A percentile compares a stretch with the other conserved stretches of the same genome.
Evolutionary conservation across 495 filamentous ascomycete species (phyloP).

Genomic region (Bombardia bombarda): DNA sequence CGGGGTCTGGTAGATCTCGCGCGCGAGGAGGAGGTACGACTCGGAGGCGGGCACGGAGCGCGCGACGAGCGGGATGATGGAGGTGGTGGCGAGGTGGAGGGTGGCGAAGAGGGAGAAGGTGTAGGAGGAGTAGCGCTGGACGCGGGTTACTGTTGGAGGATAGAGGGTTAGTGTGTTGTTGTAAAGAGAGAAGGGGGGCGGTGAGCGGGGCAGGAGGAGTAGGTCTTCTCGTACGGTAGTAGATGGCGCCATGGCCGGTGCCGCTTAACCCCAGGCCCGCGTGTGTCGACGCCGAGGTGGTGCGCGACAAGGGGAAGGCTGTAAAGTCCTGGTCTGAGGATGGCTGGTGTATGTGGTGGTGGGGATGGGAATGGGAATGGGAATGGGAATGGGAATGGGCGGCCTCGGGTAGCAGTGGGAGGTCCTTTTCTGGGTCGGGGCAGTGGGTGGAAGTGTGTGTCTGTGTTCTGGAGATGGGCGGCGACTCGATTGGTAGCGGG

Average conservation of each 20-base stretch:
- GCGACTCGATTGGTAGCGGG: conserved; percentile 67
- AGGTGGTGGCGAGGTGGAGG: conserved; percentile 75
- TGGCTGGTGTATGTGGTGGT: conserved; percentile 1
- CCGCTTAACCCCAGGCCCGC: conserved; percentile 51
- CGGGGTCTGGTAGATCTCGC: conserved; percentile 76
- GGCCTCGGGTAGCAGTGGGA: conserved; percentile 33
- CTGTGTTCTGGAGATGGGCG: conserved; percentile 1
- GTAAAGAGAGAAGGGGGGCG: conserved; percentile 6
- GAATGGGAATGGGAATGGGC: conserved; percentile 15
- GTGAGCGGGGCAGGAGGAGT: conserved; percentile 3
- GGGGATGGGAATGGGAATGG: too few species aligned
- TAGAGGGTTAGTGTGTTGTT: conserved; percentile 2
- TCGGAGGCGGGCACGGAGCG: conserved; percentile 47
- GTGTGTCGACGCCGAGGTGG: too few species aligned
- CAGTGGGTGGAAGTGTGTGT: conserved; percentile 8
- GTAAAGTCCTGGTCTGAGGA: too few species aligned
- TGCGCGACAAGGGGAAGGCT: too few species aligned
- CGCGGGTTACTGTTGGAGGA: conserved; percentile 52
- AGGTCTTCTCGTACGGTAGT: conserved; percentile 43
- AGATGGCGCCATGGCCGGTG: conserved; percentile 44
- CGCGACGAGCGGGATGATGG: conserved; percentile 58
- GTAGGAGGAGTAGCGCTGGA: conserved; percentile 84
- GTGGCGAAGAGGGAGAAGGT: conserved; percentile 70
- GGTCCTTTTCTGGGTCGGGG: conserved; percentile 48
- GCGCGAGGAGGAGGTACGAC: conserved; percentile 59